Evolutionary conservation across 1,284 basidiomycete species (phyloP).

Genomic region (Salmacisia buchloeana): DNA sequence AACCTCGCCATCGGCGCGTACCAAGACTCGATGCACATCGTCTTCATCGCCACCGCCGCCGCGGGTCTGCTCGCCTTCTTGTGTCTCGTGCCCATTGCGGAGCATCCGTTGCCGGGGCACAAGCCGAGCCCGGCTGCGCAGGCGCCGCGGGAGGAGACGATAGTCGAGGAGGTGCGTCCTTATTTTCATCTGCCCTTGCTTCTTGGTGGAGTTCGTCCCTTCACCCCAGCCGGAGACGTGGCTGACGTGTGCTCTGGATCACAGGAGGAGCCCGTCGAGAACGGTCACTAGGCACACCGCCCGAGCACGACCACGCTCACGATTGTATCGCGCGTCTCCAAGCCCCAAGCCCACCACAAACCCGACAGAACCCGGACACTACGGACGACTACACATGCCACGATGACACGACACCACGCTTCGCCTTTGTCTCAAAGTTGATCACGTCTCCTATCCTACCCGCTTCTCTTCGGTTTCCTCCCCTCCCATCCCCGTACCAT

Average conservation of each 20-base stretch:
- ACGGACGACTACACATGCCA: too few relatives aligned
- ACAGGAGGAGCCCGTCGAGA: conserved; percentile 6
- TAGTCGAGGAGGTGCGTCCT: conserved; percentile 21
- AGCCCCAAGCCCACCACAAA: neutral
- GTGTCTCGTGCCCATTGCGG: conserved; percentile 47
- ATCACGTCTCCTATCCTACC: neutral
- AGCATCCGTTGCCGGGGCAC: conserved; percentile 47
- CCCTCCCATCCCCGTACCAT: neutral
- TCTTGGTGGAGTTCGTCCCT: neutral
- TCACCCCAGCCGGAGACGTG: too few relatives aligned
- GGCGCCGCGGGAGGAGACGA: conserved; percentile 26
- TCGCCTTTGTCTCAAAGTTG: neutral
- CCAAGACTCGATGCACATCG: conserved; percentile 48
- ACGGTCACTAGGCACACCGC: neutral
- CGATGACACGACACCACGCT: neutral
- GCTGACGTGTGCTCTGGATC: neutral
- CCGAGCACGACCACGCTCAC: neutral
- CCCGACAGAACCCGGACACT: neutral
- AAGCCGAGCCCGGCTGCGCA: conserved; percentile 22
- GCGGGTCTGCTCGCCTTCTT: conserved; percentile 46
- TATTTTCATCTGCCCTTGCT: neutral
- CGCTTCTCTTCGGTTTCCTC: neutral
- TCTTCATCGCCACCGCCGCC: conserved; percentile 48
- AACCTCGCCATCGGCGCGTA: conserved; percentile 48
- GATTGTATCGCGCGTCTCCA: neutral